Percentiles rank a stretch among this genome's conserved stretches.
Evolutionary conservation across 2,329 filamentous ascomycete species (phyloP).

Genomic region (Monosporascus sp.): DNA sequence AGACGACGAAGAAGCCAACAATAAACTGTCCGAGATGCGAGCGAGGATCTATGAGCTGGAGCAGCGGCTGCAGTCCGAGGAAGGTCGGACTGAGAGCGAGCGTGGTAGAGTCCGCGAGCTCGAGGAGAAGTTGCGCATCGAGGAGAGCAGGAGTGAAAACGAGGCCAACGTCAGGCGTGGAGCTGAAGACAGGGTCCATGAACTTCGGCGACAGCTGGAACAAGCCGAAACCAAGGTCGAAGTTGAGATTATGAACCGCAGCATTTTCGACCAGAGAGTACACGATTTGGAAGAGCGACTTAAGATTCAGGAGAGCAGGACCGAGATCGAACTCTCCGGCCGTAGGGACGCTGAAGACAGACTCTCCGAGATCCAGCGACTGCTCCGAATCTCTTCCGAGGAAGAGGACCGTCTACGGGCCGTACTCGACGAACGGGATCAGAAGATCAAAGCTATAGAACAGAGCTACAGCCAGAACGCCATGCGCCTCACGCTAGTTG

Average conservation of each 20-base stretch:
- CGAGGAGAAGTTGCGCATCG: conserved; percentile 48
- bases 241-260: conserved; percentile 56
- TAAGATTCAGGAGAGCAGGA: conserved; percentile 55
- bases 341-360: conserved; percentile 67
- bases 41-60: conserved; percentile 42
- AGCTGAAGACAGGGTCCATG: conserved; percentile 48
- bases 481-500: conserved; percentile 61
- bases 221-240: conserved; percentile 54
- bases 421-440: conserved; percentile 63
- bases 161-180: conserved; percentile 43
- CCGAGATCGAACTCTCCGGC: conserved; percentile 57
- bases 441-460: conserved; percentile 56
- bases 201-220: conserved; percentile 49
- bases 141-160: conserved; percentile 42
- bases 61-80: conserved; percentile 21
- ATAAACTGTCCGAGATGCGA: conserved; percentile 54
- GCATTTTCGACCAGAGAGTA: conserved; percentile 54
- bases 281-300: conserved; percentile 66
- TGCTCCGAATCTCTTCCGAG: conserved; percentile 64
- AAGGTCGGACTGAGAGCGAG: conserved; percentile 17
- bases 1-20: conserved; percentile 46
- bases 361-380: conserved; percentile 64
- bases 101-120: conserved; percentile 49
- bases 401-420: conserved; percentile 65
- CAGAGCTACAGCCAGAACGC: conserved; percentile 47